Conservation (phyloP, 257 asterid species). For the Lavandula angustifolia region DNA sequence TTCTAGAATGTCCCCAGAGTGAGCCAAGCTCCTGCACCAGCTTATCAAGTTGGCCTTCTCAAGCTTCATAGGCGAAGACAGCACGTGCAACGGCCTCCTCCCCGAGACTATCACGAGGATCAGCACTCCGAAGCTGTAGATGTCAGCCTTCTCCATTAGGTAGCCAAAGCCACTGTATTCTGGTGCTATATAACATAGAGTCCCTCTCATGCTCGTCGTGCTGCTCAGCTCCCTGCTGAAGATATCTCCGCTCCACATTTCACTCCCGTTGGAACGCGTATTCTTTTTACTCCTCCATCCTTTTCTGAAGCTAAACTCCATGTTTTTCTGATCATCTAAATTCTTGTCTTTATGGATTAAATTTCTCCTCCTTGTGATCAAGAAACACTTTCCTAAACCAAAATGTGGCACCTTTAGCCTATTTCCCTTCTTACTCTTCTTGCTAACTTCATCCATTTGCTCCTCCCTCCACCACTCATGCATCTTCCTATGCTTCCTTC, state of each 20-base stretch:
- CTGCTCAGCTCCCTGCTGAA: conserved; percentile 92
- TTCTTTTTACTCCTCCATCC: conserved; percentile 60
- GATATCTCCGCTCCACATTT: conserved; percentile 83
- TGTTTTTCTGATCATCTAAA: conserved; percentile 34
- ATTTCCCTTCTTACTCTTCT: conserved; percentile 38
- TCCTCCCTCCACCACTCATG: conserved; percentile 99
- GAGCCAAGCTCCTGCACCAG: conserved; percentile 84
- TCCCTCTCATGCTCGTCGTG: conserved; percentile 99
- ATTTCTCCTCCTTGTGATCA: conserved; percentile 41
- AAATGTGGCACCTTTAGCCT: conserved; percentile 59
- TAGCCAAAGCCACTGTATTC: conserved; percentile 75
- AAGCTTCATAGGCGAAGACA: conserved; percentile 88
- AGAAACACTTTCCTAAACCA: conserved; percentile 60
- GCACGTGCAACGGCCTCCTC: conserved; percentile 87
- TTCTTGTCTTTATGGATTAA: conserved; percentile 29
- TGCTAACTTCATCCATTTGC: conserved; percentile 54
- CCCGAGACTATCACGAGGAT: conserved; percentile 83
- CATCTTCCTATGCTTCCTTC: conserved; percentile 73
- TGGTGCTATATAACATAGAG: conserved; percentile 87
- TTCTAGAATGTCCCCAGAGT: conserved; percentile 63
- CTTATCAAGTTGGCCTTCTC: conserved; percentile 86
- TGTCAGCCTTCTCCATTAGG: conserved; percentile 84
- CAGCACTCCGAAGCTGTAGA: conserved; percentile 87
- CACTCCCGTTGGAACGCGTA: conserved; percentile 59
- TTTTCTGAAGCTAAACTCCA: conserved; percentile 74